Percentiles rank a stretch among this genome's conserved stretches.
phyloP scores from a whole-genome alignment of 1,139 yeast genomes.

The Geotrichum australiense region DNA sequence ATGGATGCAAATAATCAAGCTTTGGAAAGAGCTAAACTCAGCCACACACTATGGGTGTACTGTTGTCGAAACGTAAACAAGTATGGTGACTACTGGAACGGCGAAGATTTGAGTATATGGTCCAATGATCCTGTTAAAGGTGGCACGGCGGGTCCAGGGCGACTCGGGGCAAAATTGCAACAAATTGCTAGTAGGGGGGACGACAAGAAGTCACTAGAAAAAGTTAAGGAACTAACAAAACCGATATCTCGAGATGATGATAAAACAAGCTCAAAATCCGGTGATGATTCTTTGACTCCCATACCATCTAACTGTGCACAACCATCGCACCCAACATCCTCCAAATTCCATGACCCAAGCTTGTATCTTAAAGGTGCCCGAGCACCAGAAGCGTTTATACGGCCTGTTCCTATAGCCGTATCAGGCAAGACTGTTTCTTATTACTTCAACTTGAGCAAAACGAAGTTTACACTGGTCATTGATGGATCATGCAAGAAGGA shows the following conservation, averaged over 20 bases:
- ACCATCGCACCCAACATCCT: slow-evolving; percentile 7
- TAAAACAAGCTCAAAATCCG: too few species aligned
- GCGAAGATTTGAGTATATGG: slow-evolving; percentile 88
- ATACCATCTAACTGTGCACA: not conserved
- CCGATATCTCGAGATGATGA: too few species aligned
- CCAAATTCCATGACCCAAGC: slow-evolving; percentile 17
- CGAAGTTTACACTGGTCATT: slow-evolving; percentile 28
- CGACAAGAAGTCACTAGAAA: not conserved
- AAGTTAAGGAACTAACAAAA: slow-evolving; percentile 2
- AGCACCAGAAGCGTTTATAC: slow-evolving; percentile 33
- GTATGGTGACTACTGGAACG: slow-evolving; percentile 90
- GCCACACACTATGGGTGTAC: slow-evolving; percentile 85
- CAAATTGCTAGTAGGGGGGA: too few species aligned
- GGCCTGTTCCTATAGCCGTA: slow-evolving; percentile 34
- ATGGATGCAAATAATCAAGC: slow-evolving; percentile 78
- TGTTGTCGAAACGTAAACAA: slow-evolving; percentile 62
- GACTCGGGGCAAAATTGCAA: too few species aligned
- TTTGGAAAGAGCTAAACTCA: slow-evolving; percentile 61
- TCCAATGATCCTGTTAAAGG: slow-evolving; percentile 43
- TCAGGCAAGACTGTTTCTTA: slow-evolving; percentile 28
- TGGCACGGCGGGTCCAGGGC: too few species aligned
- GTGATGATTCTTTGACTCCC: not conserved
- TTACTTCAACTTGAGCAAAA: slow-evolving; percentile 29
- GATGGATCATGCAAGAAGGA: slow-evolving; percentile 16
- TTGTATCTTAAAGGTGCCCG: slow-evolving; percentile 27